These are phyloP conservation scores for Aspergillus saccharolyticus DNA, from an alignment of 495 filamentous ascomycete species.

Conservation along the genomic window DNA sequence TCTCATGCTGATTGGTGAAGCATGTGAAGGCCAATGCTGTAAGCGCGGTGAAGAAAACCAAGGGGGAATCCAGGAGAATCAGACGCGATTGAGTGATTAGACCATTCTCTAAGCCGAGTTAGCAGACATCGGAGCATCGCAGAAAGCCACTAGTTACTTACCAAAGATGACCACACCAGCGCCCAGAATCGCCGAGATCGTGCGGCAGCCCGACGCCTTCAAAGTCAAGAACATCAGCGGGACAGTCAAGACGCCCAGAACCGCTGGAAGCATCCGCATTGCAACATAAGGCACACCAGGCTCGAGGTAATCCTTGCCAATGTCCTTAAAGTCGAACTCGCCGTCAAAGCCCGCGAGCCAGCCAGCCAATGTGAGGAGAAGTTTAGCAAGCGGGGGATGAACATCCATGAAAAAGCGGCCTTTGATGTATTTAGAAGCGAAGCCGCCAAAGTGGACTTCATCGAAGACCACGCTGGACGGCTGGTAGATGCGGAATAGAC, in stretches of 20 bases:
- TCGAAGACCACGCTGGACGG: constrained; percentile 97
- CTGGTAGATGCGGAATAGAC: constrained; percentile 93
- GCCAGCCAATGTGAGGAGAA: constrained; percentile 90
- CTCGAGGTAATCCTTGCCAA: constrained; percentile 96
- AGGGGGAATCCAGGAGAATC: constrained; percentile 91
- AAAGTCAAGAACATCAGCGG: constrained; percentile 92
- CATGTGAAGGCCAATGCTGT: constrained; percentile 86
- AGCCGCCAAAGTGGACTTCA: constrained; percentile 98
- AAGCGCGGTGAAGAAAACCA: constrained; percentile 89
- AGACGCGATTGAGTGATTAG: constrained; percentile 90
- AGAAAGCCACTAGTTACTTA: constrained; percentile 36
- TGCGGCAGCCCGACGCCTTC: constrained; percentile 85
- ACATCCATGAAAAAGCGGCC: constrained; percentile 99
- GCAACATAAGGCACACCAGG: constrained; percentile 94
- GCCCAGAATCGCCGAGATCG: constrained; percentile 73
- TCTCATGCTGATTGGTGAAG: constrained; percentile 95
- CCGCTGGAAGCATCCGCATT: constrained; percentile 89
- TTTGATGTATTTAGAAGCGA: constrained; percentile 98
- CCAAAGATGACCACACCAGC: constrained; percentile 86
- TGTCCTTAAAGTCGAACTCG: constrained; percentile 98
- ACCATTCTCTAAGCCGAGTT: constrained; percentile 67
- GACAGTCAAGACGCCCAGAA: constrained; percentile 79
- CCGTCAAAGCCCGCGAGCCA: constrained; percentile 95
- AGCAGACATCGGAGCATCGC: constrained; percentile 12
- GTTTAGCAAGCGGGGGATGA: constrained; percentile 93